Conservation (phyloP, 768 basidiomycete genomes). For the Lentinula sp. region DNA sequence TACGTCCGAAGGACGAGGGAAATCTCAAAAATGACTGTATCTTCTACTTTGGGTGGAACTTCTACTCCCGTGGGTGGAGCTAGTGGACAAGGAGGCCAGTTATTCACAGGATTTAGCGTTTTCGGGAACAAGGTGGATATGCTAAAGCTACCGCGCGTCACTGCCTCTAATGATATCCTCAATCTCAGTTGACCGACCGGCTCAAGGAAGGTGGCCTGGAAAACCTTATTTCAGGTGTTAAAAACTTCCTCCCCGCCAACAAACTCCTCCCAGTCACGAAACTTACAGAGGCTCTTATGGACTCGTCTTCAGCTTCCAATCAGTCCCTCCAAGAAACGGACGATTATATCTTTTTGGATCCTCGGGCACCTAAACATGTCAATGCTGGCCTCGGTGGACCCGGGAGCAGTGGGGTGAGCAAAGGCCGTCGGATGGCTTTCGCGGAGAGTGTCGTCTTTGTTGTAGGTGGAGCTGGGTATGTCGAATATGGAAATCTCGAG, state of each 20-base stretch:
- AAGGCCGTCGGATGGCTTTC: slow-evolving; percentile 66
- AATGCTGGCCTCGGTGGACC: slow-evolving; percentile 45
- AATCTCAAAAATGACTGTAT: slow-evolving; percentile 85
- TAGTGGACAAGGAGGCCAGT: slow-evolving; percentile 71
- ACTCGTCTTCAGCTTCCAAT: slow-evolving; percentile 88
- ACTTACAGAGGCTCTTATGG: slow-evolving; percentile 94
- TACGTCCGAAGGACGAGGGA: slow-evolving; percentile 91
- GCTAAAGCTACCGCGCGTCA: background rate
- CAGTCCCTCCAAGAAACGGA: slow-evolving; percentile 95
- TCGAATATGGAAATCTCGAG: slow-evolving; percentile 94
- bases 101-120: slow-evolving; percentile 91
- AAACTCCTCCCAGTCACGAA: slow-evolving; percentile 91
- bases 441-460: slow-evolving; percentile 87
- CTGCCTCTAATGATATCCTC: background rate
- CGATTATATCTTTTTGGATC: slow-evolving; percentile 92
- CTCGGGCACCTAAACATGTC: slow-evolving; percentile 64
- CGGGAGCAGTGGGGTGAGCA: slow-evolving; percentile 35
- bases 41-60: slow-evolving; percentile 47
- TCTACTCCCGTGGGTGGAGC: slow-evolving; percentile 63
- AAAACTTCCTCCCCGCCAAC: slow-evolving; percentile 93
- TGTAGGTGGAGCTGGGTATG: slow-evolving; percentile 95
- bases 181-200: slow-evolving; percentile 75
- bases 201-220: slow-evolving; percentile 95
- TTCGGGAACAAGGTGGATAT: slow-evolving; percentile 76
- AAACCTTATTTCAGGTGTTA: slow-evolving; percentile 94